Evolutionary conservation across 805 yeast species (phyloP), one percentile per base, ranked within the genome.

Genomic region (Sungouiozyma intestinalis): DNA sequence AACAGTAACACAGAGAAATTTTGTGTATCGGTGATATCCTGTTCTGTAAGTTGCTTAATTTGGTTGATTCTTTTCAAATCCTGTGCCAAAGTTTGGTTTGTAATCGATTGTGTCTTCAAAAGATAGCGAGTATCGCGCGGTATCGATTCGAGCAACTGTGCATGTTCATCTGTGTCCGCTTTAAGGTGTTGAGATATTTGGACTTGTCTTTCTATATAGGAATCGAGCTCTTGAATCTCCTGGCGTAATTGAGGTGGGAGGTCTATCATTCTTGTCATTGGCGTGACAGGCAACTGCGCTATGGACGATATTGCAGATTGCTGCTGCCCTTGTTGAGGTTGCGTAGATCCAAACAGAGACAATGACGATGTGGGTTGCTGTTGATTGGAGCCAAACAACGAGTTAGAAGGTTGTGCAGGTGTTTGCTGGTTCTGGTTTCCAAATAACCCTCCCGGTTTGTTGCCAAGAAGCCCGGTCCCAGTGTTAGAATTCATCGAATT

Each of bases 211-310:
- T 79, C 82, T 39, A 84, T 80, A 55, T 79, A 82, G 43, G 74
- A 71, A 59, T 84, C 86, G 43, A 84, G 64, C 48, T 79, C 77
- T 57, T 79, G 83, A 32, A 84, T 65, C 54, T 83, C 85, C 45
- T 66, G 72, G 52, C 81, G 83, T 42, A 79, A 63, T n/a, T 65
- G 72, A n/a, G 75, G 80, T 2, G 92, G 88, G 33, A 84, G 64
- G 45, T 82, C 90, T 7, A 77, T 76, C 8, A 84, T 82, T 39
- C 82, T 72, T 0, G 90, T 80, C 78, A 84, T 76, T 13, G 87
- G 77, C 9, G 82, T 80, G 36, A 84, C 66, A 3, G 72, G 69
- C 40, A 66, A 57, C 44, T 67, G 77, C 8, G 63, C 62, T 19
- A 68, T 70, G 35, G 64, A 65, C 36, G 68, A 69, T 39, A 64